These are phyloP conservation scores for Rhynchosporium graminicola DNA, from an alignment of 2,329 filamentous ascomycete species.

Conservation along the genomic window DNA sequence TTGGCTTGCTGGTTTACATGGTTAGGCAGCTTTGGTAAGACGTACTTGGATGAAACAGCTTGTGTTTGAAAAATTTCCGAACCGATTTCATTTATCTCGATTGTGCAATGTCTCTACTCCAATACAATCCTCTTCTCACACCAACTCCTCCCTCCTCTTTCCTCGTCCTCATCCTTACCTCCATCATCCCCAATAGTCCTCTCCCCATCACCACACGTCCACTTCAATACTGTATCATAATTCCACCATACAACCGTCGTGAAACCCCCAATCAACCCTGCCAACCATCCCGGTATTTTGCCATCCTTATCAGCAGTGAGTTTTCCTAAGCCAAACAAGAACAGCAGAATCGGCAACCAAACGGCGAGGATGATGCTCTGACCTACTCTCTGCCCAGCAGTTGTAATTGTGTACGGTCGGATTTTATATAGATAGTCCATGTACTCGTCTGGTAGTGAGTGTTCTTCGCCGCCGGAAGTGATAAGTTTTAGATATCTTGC, in stretches of 20 bases:
- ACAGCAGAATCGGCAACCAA: constrained; percentile 59
- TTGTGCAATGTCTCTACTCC: not conserved
- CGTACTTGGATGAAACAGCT: too few species aligned
- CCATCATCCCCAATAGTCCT: constrained; percentile 46
- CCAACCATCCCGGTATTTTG: constrained; percentile 67
- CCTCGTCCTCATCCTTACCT: constrained; percentile 18
- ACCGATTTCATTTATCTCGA: too few species aligned
- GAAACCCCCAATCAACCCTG: constrained; percentile 50
- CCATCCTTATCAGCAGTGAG: constrained; percentile 67
- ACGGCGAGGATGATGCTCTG: constrained; percentile 59
- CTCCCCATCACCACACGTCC: constrained; percentile 84
- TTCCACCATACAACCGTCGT: constrained; percentile 61
- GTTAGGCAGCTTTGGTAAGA: too few species aligned
- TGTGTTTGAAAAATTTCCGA: too few species aligned
- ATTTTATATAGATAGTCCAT: constrained; percentile 70
- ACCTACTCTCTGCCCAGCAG: constrained; percentile 65
- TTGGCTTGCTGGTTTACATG: too few species aligned
- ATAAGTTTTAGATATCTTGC: constrained; percentile 81
- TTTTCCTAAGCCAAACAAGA: constrained; percentile 51
- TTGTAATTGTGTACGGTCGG: constrained; percentile 70
- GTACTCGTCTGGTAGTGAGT: constrained; percentile 78
- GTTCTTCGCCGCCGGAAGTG: constrained; percentile 74
- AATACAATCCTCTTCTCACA: constrained; percentile 20
- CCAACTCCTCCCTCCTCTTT: constrained; percentile 10
- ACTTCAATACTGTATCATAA: constrained; percentile 66